A percentile compares a stretch with the other conserved stretches of the same genome.
phyloP scores from a whole-genome alignment of 306 rosid genomes.

The Fragaria nilgerrensis region DNA sequence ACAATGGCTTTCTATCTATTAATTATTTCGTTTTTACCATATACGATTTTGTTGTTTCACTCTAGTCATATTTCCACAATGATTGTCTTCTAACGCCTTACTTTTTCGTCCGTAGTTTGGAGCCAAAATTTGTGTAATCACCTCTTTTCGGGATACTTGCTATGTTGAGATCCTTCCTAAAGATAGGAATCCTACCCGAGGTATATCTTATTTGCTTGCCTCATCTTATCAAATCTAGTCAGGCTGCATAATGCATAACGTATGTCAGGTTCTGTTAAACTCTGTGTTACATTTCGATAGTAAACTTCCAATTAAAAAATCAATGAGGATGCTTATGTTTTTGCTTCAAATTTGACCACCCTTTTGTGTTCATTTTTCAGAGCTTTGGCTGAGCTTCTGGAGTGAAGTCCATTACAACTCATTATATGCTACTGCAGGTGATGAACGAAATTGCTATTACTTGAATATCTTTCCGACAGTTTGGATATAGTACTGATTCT shows the following conservation, averaged over 20 bases:
- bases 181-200: slow-evolving; percentile 56
- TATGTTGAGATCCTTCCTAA: slow-evolving; percentile 92
- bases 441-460: slow-evolving; percentile 16
- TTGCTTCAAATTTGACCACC: not conserved
- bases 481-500: slow-evolving; percentile 14
- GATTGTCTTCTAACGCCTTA: slow-evolving; percentile 32
- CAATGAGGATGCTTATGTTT: not conserved
- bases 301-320: not conserved
- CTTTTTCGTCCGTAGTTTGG: slow-evolving; percentile 57
- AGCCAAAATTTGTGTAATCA: slow-evolving; percentile 83
- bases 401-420: slow-evolving; percentile 99
- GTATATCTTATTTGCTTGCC: slow-evolving; percentile 38
- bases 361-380: slow-evolving; percentile 29
- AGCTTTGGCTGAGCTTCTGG: slow-evolving; percentile 99
- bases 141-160: slow-evolving; percentile 90
- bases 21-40: not conserved
- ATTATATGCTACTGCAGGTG: slow-evolving; percentile 71
- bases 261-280: not conserved
- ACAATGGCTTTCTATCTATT: not conserved
- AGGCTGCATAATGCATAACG: not conserved
- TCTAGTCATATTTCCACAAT: slow-evolving; percentile 1
- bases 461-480: not conserved
- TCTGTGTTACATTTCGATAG: too few relatives aligned
- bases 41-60: not conserved
- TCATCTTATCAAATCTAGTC: not conserved